Base-by-base conservation (phyloP, 2,329 filamentous ascomycete genomes). In the Cladophialophora chaetospira region DNA sequence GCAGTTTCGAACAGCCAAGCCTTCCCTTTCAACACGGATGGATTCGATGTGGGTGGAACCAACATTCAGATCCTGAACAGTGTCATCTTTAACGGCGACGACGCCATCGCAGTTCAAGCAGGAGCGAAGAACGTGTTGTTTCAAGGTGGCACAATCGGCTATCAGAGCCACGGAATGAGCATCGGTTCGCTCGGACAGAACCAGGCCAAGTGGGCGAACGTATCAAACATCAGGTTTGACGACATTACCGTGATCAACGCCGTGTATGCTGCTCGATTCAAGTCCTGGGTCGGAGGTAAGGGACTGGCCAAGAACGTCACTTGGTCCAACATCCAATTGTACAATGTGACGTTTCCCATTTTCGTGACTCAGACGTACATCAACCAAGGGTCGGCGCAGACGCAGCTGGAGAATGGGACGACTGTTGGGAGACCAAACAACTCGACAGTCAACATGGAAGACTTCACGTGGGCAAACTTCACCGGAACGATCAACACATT, bases 301-400 rank as follows among this genome's bases (percentile, higher is more conserved):
- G 75, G 75, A 2, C 66, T 77, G 4, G 74, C 70, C 4, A 72
- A 71, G 63, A 75, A 76, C 49, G 68, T 78, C 42, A 74, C 70
- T 28, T 78, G 76, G 76, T 71, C 68, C 49, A 75, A 77, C 57
- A 74, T 77, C 50, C 64, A 72, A 4, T 60, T 71, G 10, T 72
- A 72, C 62, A 78, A 77, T 54, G 75, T 77, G 26, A 72, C 75
- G 0, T 77, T 77, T 59, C 75, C 75, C 1, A 73, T 77, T 53
- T 77, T 76, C 53, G 73, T 77, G n/a, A 77, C 75, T 2, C 74
- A 77, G 64, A 75, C 70, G 35, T 78, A 78, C 63, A 64, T 66
- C 58, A 72, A 78, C 53, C 74, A 77, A 61, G 69, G 67, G n/a
- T 67, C 61, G 25, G 66, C 61, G 5, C 68, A 66, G 58, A 70